phyloP scores from a whole-genome alignment of 352 stramenopile genomes.

The Blastocystis sp. region DNA sequence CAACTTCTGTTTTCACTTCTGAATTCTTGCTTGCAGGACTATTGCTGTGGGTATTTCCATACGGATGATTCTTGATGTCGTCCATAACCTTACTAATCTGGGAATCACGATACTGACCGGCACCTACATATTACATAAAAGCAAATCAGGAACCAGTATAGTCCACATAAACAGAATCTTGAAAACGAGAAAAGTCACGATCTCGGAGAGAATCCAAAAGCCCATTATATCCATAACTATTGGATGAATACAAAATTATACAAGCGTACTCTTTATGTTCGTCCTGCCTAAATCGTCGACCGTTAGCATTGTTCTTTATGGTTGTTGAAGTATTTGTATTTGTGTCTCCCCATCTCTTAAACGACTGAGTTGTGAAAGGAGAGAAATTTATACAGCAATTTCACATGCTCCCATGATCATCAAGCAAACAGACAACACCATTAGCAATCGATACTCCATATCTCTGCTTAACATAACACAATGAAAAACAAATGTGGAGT shows the following conservation, averaged over 20 bases:
- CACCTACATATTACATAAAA: background rate
- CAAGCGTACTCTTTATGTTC: no score
- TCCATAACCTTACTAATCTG: conserved; percentile 27
- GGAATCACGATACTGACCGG: conserved; percentile 42
- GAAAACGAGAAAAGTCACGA: conserved; percentile 35
- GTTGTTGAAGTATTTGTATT: background rate
- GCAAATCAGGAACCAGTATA: background rate
- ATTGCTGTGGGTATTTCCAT: conserved; percentile 58
- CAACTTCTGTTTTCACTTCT: conserved; percentile 22
- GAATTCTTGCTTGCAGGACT: conserved; percentile 47
- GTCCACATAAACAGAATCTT: conserved; percentile 38
- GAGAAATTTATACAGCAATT: background rate
- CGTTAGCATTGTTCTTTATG: background rate
- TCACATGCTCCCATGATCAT: conserved; percentile 47
- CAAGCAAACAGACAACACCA: background rate
- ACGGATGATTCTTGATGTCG: conserved; percentile 28
- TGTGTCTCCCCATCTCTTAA: background rate
- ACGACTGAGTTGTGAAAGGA: background rate
- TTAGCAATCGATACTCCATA: conserved; percentile 15
- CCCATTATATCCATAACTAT: conserved; percentile 40
- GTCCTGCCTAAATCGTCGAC: background rate
- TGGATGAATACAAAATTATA: background rate
- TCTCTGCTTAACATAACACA: background rate
- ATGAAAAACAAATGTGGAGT: background rate
- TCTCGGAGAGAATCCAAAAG: background rate